A percentile compares a stretch with the other conserved stretches of the same genome.
These are phyloP conservation scores for Aspergillus sclerotiicarbonarius DNA, from an alignment of 495 filamentous ascomycete species.

Conservation along the genomic window DNA sequence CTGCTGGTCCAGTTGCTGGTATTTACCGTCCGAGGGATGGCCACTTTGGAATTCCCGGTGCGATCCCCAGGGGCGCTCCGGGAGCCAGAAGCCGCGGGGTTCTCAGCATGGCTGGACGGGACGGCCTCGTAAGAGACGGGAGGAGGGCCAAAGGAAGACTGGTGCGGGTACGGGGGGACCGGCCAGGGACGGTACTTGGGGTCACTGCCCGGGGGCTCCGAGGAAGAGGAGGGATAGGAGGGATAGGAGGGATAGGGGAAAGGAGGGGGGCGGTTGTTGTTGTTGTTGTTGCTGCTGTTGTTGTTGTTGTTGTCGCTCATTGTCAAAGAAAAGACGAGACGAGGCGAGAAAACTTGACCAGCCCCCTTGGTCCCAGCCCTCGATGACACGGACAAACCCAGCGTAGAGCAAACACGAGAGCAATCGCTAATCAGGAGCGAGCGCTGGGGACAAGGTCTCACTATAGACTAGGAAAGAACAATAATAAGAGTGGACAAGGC, in stretches of 20 bases:
- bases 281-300: constrained; percentile 22
- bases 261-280: constrained; percentile 23
- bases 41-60: constrained; percentile 33
- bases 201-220: constrained; percentile 24
- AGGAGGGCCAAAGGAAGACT: constrained; percentile 9
- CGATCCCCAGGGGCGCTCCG: constrained; percentile 18
- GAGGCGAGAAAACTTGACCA: constrained; percentile 8
- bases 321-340: constrained; percentile 5
- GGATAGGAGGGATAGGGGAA: constrained; percentile 17
- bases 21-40: constrained; percentile 36
- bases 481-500: constrained; percentile 2
- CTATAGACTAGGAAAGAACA: constrained; percentile 1
- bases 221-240: constrained; percentile 14
- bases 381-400: constrained; percentile 11
- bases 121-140: constrained; percentile 17
- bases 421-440: constrained; percentile 2
- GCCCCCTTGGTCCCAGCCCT: constrained; percentile 15
- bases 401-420: neutral
- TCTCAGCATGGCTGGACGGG: constrained; percentile 18
- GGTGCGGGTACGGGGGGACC: constrained; percentile 20
- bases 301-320: constrained; percentile 29
- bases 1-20: constrained; percentile 30
- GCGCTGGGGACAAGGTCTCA: neutral
- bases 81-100: constrained; percentile 10
- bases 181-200: constrained; percentile 18